Evolutionary conservation across 352 stramenopile species (phyloP).

Genomic region (Aphanomyces euteiches): DNA sequence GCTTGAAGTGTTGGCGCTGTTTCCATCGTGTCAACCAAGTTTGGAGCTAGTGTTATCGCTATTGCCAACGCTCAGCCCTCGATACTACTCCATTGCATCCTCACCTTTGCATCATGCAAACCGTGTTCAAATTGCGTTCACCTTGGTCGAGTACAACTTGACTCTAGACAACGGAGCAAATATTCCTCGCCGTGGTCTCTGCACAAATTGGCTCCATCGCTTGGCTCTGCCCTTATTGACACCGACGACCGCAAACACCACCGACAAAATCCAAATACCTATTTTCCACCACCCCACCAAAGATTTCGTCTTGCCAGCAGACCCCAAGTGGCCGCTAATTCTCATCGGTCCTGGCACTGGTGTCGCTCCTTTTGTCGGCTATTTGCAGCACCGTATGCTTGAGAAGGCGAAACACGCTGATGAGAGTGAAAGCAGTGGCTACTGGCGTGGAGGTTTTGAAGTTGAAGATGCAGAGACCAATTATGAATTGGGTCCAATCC

Average conservation of each 20-base stretch:
- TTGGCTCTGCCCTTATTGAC: conserved; percentile 47
- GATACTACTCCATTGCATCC: conserved; percentile 95
- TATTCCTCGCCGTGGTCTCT: conserved; percentile 48
- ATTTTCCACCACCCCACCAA: conserved; percentile 89
- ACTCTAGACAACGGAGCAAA: conserved; percentile 17
- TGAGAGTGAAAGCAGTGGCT: conserved; percentile 51
- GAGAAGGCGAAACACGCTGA: conserved; percentile 36
- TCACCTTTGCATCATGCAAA: conserved; percentile 78
- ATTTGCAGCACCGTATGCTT: conserved; percentile 83
- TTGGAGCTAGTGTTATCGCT: conserved; percentile 84
- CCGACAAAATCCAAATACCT: conserved; percentile 41
- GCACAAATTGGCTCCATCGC: conserved; percentile 57
- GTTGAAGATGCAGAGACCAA: conserved; percentile 46
- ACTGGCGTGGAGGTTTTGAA: conserved; percentile 72
- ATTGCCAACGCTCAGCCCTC: conserved; percentile 85
- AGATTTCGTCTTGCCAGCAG: conserved; percentile 87
- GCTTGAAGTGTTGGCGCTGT: conserved; percentile 88
- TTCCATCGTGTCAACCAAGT: conserved; percentile 88
- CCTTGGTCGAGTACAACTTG: conserved; percentile 84
- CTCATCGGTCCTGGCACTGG: conserved; percentile 95
- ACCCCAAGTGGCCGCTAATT: conserved; percentile 83
- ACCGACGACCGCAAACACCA: background rate
- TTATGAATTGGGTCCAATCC: conserved; percentile 53
- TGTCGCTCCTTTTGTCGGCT: conserved; percentile 95
- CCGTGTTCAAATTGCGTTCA: conserved; percentile 86